These are phyloP conservation scores for Coemansia sp. DNA, from an alignment of 192 early-diverging fungal genomes.

Conservation along the genomic window DNA sequence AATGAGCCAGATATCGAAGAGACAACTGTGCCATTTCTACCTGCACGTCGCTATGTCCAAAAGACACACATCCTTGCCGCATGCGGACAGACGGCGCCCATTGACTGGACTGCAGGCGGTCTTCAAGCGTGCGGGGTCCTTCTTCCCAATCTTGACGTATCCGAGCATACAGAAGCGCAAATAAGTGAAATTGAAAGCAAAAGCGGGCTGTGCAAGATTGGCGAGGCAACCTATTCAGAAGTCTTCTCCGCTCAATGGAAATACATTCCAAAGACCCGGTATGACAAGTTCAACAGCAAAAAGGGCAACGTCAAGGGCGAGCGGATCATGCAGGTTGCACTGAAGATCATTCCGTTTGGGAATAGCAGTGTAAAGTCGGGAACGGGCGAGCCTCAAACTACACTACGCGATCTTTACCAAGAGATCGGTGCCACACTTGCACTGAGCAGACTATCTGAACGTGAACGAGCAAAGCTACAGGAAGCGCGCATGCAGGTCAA, in stretches of 20 bases:
- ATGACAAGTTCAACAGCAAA: slow-evolving; percentile 50
- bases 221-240: slow-evolving; percentile 85
- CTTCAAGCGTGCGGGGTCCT: slow-evolving; percentile 47
- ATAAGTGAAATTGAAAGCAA: slow-evolving; percentile 48
- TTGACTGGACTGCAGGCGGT: slow-evolving; percentile 49
- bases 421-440: slow-evolving; percentile 63
- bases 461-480: slow-evolving; percentile 39
- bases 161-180: slow-evolving; percentile 19
- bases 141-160: slow-evolving; percentile 27
- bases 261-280: slow-evolving; percentile 43
- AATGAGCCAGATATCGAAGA: slow-evolving; percentile 47
- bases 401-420: slow-evolving; percentile 61
- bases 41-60: slow-evolving; percentile 48
- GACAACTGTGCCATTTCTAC: slow-evolving; percentile 48
- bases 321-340: slow-evolving; percentile 62
- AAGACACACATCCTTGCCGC: slow-evolving; percentile 50
- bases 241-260: slow-evolving; percentile 64
- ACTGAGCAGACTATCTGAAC: slow-evolving; percentile 55
- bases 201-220: slow-evolving; percentile 65
- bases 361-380: slow-evolving; percentile 41
- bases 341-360: slow-evolving; percentile 84
- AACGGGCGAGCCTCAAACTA: slow-evolving; percentile 53
- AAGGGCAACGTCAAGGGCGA: slow-evolving; percentile 44
- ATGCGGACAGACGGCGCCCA: slow-evolving; percentile 51
- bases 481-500: slow-evolving; percentile 46